These are phyloP conservation scores for Clonostachys sp. DNA, from an alignment of 2,329 filamentous ascomycete genomes.

Conservation along the genomic window DNA sequence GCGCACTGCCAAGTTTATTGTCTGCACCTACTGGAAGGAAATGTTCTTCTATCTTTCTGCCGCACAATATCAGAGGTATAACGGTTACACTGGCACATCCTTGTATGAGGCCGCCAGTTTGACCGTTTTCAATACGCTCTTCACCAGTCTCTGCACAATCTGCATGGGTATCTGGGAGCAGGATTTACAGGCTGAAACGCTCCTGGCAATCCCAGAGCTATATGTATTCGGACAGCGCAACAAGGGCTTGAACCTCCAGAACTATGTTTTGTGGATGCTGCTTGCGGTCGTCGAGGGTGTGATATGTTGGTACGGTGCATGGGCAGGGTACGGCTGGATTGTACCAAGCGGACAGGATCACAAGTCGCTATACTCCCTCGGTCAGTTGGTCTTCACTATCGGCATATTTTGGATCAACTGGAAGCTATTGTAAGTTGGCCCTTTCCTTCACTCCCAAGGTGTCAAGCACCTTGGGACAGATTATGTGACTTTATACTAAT, in stretches of 20 bases:
- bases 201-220: constrained; percentile 88
- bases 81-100: constrained; percentile 85
- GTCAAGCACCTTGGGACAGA: background rate
- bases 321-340: constrained; percentile 45
- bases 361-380: constrained; percentile 64
- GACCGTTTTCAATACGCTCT: constrained; percentile 91
- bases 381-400: constrained; percentile 66
- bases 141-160: constrained; percentile 85
- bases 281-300: constrained; percentile 70
- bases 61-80: constrained; percentile 77
- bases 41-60: constrained; percentile 80
- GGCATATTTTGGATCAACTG: constrained; percentile 68
- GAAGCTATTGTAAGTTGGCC: constrained; percentile 63
- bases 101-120: constrained; percentile 84
- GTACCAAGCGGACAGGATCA: constrained; percentile 53
- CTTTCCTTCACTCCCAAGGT: background rate
- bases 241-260: constrained; percentile 66
- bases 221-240: constrained; percentile 77
- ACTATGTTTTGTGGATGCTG: constrained; percentile 75
- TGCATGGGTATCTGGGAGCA: constrained; percentile 90
- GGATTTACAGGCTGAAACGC: constrained; percentile 75
- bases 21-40: constrained; percentile 90
- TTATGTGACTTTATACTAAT: background rate
- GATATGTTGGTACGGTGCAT: constrained; percentile 64
- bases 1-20: constrained; percentile 81